Evolutionary conservation across 495 filamentous ascomycete species (phyloP), one percentile per base, ranked within the genome.

Genomic region (Acidomyces sp.): DNA sequence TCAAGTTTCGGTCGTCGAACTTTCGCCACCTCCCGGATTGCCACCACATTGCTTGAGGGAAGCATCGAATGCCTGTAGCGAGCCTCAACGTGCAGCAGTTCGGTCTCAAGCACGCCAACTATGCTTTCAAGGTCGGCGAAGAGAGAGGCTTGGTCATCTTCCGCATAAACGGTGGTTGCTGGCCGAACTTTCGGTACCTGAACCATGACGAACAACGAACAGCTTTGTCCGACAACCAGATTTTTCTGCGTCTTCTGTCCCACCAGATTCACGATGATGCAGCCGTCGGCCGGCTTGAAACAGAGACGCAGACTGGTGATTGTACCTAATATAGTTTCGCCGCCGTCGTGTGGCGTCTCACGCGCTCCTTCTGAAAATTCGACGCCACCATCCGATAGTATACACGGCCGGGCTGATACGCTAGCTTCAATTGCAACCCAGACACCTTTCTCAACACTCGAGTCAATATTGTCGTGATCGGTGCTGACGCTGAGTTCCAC

Each of bases 91-190:
- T 52, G 43, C 25, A 55, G 35, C 9, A 55, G 11, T 6, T 52
- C 45, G 1, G 45, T 50, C 26, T 46, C 36, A 10, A 45, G 27
- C 10, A 42, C 48, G 7, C 53, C 50, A 12, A 55, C 37, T 4
- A 53, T 38, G 27, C 35, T 44, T 27, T 55, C 53, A 9, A 55
- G 46, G 31, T 55, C 53, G 6, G 37, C 34, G 18, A 55, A 37
- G 1, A 47, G 27, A 15, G 50, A 49, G 2, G 34, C 26, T 20
- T 40, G 36, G 22, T 46, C 38, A 4, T 25, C n/a, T 21, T 46
- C 32, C 6, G 12, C 39, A 6, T 26, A 26, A 22, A 20, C 25
- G 32, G 17, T 13, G 11, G 18, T 37, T 6, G 27, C 11, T 2
- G 15, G 27, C 26, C 9, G 9, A 3, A 51, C n/a, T 15, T 30